A percentile compares a stretch with the other conserved stretches of the same genome.
Conservation (phyloP, 2,329 filamentous ascomycete species). For the Pseudocercospora vitis region DNA sequence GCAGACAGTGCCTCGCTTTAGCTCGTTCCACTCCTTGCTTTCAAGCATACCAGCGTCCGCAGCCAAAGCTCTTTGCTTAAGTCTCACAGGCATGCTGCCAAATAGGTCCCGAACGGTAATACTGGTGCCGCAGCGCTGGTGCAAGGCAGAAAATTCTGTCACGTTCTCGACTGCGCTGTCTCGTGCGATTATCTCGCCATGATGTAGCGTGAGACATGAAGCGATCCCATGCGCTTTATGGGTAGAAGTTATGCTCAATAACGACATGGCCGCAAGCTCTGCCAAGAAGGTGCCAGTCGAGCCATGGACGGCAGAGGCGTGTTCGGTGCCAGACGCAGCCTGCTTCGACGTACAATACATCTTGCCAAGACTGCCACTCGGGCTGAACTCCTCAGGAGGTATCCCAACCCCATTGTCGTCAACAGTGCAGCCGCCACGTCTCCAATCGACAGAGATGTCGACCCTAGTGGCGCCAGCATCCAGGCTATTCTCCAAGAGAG, state of each 20-base stretch:
- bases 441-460: constrained; percentile 70
- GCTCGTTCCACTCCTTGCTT: constrained; percentile 63
- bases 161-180: constrained; percentile 50
- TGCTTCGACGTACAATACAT: constrained; percentile 72
- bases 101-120: constrained; percentile 79
- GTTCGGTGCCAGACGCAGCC: constrained; percentile 35
- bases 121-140: constrained; percentile 62
- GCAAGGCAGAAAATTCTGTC: neutral
- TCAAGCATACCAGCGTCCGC: constrained; percentile 53
- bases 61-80: constrained; percentile 69
- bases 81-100: constrained; percentile 84
- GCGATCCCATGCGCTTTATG: constrained; percentile 60
- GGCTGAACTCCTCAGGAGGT: constrained; percentile 67
- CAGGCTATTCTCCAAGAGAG: constrained; percentile 78
- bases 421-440: constrained; percentile 71
- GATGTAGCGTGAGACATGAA: constrained; percentile 69
- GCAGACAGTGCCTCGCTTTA: constrained; percentile 61
- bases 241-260: constrained; percentile 74
- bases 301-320: constrained; percentile 57
- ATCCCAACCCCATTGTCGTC: constrained; percentile 88
- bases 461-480: constrained; percentile 74
- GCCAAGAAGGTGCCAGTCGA: constrained; percentile 73
- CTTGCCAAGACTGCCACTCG: constrained; percentile 69
- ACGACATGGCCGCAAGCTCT: constrained; percentile 71
- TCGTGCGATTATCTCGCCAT: constrained; percentile 64